These are phyloP conservation scores for Handroanthus guayacan DNA, from an alignment of 257 asterid genomes.

Conservation along the genomic window DNA sequence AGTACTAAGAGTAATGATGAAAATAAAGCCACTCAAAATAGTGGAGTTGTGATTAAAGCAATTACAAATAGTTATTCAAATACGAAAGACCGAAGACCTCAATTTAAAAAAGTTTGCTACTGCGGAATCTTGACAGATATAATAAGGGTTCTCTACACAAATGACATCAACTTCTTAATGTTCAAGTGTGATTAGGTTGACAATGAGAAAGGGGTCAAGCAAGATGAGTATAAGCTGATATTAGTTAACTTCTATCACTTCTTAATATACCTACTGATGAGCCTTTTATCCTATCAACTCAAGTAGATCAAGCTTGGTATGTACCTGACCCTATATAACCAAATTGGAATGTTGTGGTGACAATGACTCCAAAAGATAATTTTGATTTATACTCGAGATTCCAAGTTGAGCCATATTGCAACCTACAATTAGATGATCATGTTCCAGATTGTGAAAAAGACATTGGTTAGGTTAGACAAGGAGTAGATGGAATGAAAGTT, in stretches of 20 bases:
- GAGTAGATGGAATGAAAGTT: not conserved
- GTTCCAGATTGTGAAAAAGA: not conserved
- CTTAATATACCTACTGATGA: conserved; percentile 7
- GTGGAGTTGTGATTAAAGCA: no score
- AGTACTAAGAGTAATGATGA: no score
- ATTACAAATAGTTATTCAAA: no score
- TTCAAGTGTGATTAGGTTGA: conserved; percentile 29
- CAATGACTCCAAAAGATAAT: not conserved
- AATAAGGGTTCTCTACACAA: not conserved
- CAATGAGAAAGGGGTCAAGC: not conserved
- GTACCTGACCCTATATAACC: not conserved
- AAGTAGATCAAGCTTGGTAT: conserved; percentile 10
- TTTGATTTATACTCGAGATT: not conserved
- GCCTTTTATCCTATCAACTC: conserved; percentile 30
- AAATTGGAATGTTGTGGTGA: conserved; percentile 1
- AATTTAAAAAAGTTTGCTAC: not conserved
- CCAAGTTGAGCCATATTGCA: not conserved
- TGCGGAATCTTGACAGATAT: conserved; percentile 1
- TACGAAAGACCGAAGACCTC: conserved; percentile 1
- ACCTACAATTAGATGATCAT: not conserved
- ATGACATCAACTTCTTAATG: not conserved
- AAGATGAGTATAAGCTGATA: conserved; percentile 28
- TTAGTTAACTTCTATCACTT: conserved; percentile 17
- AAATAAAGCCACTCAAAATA: no score
- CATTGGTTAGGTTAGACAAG: not conserved